Evolutionary conservation across 352 stramenopile genomes (phyloP).

Genomic region (Thalassiosira hispida): DNA sequence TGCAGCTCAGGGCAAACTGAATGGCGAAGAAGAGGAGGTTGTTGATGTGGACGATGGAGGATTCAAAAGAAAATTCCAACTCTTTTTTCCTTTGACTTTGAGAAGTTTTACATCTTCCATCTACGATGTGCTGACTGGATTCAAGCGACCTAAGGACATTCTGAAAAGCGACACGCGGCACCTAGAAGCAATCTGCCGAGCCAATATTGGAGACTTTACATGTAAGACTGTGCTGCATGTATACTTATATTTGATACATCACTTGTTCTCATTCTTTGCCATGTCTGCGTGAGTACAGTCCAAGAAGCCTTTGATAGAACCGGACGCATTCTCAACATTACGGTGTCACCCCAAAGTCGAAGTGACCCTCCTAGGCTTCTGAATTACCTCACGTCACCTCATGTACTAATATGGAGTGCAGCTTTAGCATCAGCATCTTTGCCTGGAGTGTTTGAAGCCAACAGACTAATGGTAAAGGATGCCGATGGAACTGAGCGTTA

Average conservation of each 20-base stretch:
- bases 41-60: slow-evolving; percentile 54
- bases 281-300: slow-evolving; percentile 53
- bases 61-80: slow-evolving; percentile 68
- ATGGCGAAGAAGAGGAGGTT: neutral
- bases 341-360: slow-evolving; percentile 91
- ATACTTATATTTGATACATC: no score
- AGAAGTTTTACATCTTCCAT: slow-evolving; percentile 66
- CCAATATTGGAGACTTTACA: slow-evolving; percentile 96
- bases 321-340: slow-evolving; percentile 98
- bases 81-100: slow-evolving; percentile 72
- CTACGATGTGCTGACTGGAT: slow-evolving; percentile 76
- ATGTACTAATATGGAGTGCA: slow-evolving; percentile 98
- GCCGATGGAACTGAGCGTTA: slow-evolving; percentile 84
- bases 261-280: no score
- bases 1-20: slow-evolving; percentile 10
- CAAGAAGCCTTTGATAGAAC: slow-evolving; percentile 97
- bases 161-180: slow-evolving; percentile 84
- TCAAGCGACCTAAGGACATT: slow-evolving; percentile 72
- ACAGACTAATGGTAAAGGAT: slow-evolving; percentile 95
- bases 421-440: slow-evolving; percentile 94
- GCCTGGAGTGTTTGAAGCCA: slow-evolving; percentile 93
- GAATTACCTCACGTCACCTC: slow-evolving; percentile 98
- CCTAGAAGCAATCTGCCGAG: slow-evolving; percentile 83
- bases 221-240: slow-evolving; percentile 52
- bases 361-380: slow-evolving; percentile 95